A percentile compares a stretch with the other conserved stretches of the same genome.
These are phyloP conservation scores for Fragaria vesca DNA, from an alignment of 306 rosid genomes.

Conservation along the genomic window DNA sequence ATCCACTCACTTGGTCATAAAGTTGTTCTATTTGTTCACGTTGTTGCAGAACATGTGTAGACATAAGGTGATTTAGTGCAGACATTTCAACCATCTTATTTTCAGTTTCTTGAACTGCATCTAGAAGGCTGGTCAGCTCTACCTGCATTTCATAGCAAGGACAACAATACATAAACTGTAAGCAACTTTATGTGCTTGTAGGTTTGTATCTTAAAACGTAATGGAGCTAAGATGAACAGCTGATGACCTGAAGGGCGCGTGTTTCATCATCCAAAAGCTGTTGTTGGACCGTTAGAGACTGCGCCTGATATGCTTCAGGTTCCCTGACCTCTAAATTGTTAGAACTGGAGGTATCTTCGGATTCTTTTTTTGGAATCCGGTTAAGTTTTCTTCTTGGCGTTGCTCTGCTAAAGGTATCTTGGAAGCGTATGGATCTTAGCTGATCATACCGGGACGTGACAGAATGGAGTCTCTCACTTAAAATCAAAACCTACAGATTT, in stretches of 20 bases:
- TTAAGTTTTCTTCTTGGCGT: slow-evolving; percentile 70
- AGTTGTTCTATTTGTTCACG: slow-evolving; percentile 89
- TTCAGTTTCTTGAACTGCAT: slow-evolving; percentile 86
- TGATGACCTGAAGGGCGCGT: slow-evolving; percentile 86
- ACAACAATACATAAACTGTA: slow-evolving; percentile 13
- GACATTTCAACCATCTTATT: slow-evolving; percentile 99
- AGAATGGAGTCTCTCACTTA: slow-evolving; percentile 90
- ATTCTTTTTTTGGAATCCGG: slow-evolving; percentile 37
- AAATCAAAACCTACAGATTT: slow-evolving; percentile 59
- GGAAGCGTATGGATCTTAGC: slow-evolving; percentile 92
- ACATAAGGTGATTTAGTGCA: slow-evolving; percentile 88
- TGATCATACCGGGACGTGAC: slow-evolving; percentile 86
- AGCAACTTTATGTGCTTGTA: not conserved
- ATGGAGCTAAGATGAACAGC: not conserved
- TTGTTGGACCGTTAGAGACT: slow-evolving; percentile 73
- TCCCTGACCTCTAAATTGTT: slow-evolving; percentile 47
- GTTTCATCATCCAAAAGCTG: slow-evolving; percentile 92
- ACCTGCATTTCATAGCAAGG: slow-evolving; percentile 57
- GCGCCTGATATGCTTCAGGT: slow-evolving; percentile 53
- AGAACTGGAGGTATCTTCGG: slow-evolving; percentile 44
- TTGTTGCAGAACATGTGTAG: slow-evolving; percentile 95
- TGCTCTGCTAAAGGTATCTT: slow-evolving; percentile 77
- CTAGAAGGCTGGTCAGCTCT: slow-evolving; percentile 75
- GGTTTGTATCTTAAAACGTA: slow-evolving; percentile 1
- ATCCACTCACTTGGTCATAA: slow-evolving; percentile 68